phyloP scores from a whole-genome alignment of 805 yeast species.

The Debaryomyces tyrocola region DNA sequence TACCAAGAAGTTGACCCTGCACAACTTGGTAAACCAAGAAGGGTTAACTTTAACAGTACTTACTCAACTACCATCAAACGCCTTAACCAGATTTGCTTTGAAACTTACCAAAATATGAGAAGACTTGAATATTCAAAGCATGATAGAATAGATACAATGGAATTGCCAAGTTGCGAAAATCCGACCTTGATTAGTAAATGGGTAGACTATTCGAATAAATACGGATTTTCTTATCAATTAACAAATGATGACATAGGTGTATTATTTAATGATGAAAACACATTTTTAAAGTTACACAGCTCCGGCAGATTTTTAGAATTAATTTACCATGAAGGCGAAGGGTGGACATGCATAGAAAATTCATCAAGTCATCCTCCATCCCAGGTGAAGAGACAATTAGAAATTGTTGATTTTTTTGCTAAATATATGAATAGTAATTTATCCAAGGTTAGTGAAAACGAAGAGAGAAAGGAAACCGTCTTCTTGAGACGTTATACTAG shows the following conservation, averaged over 20 bases:
- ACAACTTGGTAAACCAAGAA: slow-evolving; percentile 33
- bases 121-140: slow-evolving; percentile 40
- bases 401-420: slow-evolving; percentile 84
- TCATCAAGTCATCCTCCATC: slow-evolving; percentile 44
- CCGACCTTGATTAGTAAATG: slow-evolving; percentile 86
- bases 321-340: slow-evolving; percentile 41
- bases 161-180: slow-evolving; percentile 46
- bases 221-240: slow-evolving; percentile 91
- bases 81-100: slow-evolving; percentile 36
- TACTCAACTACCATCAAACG: slow-evolving; percentile 39
- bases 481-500: slow-evolving; percentile 83
- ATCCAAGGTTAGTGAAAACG: slow-evolving; percentile 72
- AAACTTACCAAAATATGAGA: slow-evolving; percentile 40
- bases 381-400: slow-evolving; percentile 67
- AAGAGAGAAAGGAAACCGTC: slow-evolving; percentile 62
- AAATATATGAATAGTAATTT: slow-evolving; percentile 90
- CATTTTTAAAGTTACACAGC: slow-evolving; percentile 70
- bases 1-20: slow-evolving; percentile 66
- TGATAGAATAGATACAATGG: slow-evolving; percentile 31
- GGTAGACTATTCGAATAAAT: slow-evolving; percentile 97
- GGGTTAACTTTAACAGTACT: slow-evolving; percentile 38
- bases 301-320: slow-evolving; percentile 67
- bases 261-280: slow-evolving; percentile 79
- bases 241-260: slow-evolving; percentile 91
- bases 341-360: slow-evolving; percentile 48